Conservation (phyloP, 2,329 filamentous ascomycete species). For the Achaetomium macrosporum region DNA sequence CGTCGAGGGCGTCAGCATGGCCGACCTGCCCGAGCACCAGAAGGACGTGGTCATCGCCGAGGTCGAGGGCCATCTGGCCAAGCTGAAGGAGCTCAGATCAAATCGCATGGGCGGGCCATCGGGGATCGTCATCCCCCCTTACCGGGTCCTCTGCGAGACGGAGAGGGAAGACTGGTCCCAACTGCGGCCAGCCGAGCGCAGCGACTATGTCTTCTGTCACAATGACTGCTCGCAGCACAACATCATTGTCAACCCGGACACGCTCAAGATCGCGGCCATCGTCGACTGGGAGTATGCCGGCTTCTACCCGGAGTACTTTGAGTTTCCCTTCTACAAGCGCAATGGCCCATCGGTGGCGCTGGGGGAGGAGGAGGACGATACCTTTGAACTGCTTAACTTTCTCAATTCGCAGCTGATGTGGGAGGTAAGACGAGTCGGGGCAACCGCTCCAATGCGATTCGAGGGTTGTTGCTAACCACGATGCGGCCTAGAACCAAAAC, state of each 20-base stretch:
- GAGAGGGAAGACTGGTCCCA: conserved; percentile 23
- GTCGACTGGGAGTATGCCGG: conserved; percentile 29
- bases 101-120: conserved; percentile 27
- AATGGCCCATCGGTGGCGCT: conserved; percentile 25
- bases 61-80: conserved; percentile 21
- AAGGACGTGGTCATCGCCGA: conserved; percentile 26
- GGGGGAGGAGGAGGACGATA: conserved; percentile 25
- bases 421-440: background rate
- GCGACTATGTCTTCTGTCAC: conserved; percentile 26
- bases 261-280: conserved; percentile 25
- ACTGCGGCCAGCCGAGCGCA: conserved; percentile 17
- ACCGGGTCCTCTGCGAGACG: conserved; percentile 24
- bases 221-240: conserved; percentile 25
- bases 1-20: conserved; percentile 29
- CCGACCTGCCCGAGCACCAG: conserved; percentile 24
- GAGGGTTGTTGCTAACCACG: too few relatives aligned
- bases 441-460: background rate
- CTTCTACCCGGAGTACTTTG: conserved; percentile 27
- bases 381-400: conserved; percentile 5
- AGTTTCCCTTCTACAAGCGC: conserved; percentile 24
- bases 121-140: conserved; percentile 29
- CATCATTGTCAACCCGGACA: conserved; percentile 24
- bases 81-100: conserved; percentile 27
- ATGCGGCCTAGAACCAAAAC: too few relatives aligned
- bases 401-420: conserved; percentile 10